These are phyloP conservation scores for Penicillium occitanis DNA, from an alignment of 2,329 filamentous ascomycete species.

Conservation along the genomic window DNA sequence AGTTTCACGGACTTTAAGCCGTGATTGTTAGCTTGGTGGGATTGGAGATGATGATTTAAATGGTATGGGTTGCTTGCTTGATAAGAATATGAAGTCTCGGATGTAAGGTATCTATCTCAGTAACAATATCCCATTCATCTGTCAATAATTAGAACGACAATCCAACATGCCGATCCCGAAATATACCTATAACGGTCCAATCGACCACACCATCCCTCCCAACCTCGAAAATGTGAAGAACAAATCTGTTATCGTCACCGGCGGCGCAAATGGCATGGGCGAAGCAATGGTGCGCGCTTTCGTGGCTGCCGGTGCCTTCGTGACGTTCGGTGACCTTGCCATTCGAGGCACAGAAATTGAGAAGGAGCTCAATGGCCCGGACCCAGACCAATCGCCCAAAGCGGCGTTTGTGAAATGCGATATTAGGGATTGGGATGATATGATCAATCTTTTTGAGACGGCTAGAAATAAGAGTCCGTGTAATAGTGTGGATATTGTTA, in stretches of 20 bases:
- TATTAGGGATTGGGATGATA: conserved; percentile 4
- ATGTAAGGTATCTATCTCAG: neutral
- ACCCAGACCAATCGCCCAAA: neutral
- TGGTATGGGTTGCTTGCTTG: neutral
- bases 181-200: neutral
- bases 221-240: neutral
- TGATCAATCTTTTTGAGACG: conserved; percentile 1
- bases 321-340: conserved; percentile 38
- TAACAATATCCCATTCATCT: neutral
- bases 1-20: neutral
- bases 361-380: neutral
- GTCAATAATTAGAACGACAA: neutral
- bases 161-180: neutral
- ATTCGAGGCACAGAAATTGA: conserved; percentile 9
- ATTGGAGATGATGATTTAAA: neutral
- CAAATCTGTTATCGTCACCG: conserved; percentile 25
- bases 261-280: conserved; percentile 39
- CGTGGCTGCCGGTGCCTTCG: conserved; percentile 40
- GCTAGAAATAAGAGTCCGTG: neutral
- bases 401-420: neutral
- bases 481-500: conserved; percentile 5
- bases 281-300: conserved; percentile 40
- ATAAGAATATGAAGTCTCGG: neutral
- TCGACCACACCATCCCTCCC: neutral
- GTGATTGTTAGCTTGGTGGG: neutral